Conservation (phyloP, 2,329 filamentous ascomycete genomes). For the Aspergillus pseudoviridinutans region DNA sequence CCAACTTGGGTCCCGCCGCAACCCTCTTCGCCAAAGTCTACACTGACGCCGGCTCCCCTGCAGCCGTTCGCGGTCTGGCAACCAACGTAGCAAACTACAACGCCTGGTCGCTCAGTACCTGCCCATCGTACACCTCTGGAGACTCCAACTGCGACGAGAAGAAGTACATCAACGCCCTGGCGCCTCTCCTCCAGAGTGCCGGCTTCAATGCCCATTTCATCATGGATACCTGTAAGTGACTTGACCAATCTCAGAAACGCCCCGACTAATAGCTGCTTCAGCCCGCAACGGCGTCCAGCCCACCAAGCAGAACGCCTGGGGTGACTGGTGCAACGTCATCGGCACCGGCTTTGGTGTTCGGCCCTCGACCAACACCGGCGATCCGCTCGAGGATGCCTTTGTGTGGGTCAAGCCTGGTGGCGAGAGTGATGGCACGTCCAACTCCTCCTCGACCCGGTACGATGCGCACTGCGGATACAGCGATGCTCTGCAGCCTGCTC, state of each 20-base stretch:
- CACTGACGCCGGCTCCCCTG: conserved; percentile 44
- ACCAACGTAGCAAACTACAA: conserved; percentile 61
- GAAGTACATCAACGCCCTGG: conserved; percentile 47
- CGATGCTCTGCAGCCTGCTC: conserved; percentile 59
- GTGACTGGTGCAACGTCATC: conserved; percentile 65
- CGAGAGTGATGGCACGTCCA: conserved; percentile 50
- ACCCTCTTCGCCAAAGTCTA: conserved; percentile 47
- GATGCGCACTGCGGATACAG: conserved; percentile 53
- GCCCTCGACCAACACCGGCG: conserved; percentile 58
- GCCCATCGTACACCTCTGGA: conserved; percentile 42
- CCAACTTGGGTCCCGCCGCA: conserved; percentile 53
- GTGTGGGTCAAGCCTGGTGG: conserved; percentile 69
- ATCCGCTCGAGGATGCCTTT: conserved; percentile 60
- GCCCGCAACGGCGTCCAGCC: conserved; percentile 61
- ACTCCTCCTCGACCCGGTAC: conserved; percentile 49
- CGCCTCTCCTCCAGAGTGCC: conserved; percentile 44
- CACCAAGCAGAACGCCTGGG: conserved; percentile 54
- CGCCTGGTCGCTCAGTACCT: conserved; percentile 45
- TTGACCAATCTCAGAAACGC: too few species aligned
- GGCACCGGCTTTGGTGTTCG: conserved; percentile 61
- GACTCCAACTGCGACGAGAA: conserved; percentile 53
- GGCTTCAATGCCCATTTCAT: conserved; percentile 57
- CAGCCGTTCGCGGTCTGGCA: conserved; percentile 49
- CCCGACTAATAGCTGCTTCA: conserved; percentile 16
- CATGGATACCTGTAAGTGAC: conserved; percentile 45